These are phyloP conservation scores for Closterium sp. DNA, from an alignment of 139 green algal genomes.

Conservation along the genomic window DNA sequence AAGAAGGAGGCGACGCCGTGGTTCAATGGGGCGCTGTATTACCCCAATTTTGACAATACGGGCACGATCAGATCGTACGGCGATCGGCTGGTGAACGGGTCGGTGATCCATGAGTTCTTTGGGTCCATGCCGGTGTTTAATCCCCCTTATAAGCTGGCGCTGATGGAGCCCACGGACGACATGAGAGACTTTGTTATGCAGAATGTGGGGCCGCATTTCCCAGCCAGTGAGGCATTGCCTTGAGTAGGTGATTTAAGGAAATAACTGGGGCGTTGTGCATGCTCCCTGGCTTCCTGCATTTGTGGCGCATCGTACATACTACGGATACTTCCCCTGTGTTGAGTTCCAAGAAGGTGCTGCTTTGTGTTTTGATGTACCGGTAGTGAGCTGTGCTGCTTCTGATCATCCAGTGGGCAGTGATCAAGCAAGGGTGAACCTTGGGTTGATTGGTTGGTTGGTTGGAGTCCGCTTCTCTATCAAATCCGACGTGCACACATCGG, in stretches of 20 bases:
- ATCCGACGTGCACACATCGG: no score
- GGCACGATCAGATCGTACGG: slow-evolving; percentile 4
- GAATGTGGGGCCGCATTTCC: not conserved
- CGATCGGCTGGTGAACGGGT: not conserved
- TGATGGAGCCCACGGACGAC: not conserved
- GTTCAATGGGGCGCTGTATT: not conserved
- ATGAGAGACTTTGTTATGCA: not conserved
- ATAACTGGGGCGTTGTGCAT: not conserved
- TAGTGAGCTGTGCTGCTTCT: no score
- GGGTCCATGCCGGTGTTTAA: not conserved
- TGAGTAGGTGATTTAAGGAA: not conserved
- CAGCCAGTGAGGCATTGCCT: not conserved
- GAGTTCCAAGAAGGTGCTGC: no score
- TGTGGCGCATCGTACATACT: no score
- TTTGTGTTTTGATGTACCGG: no score
- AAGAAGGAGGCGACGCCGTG: slow-evolving; percentile 12
- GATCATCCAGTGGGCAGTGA: no score
- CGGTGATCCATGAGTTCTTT: not conserved
- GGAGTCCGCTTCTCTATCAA: no score
- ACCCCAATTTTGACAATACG: not conserved
- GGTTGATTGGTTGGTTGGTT: no score
- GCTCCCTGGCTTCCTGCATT: not conserved
- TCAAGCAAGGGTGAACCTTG: no score
- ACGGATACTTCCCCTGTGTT: no score
- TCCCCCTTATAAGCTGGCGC: not conserved